A percentile compares a stretch with the other conserved stretches of the same genome.
These are phyloP conservation scores for Fagopyrum esculentum DNA, from an alignment of 148 eudicot genomes.

Conservation along the genomic window DNA sequence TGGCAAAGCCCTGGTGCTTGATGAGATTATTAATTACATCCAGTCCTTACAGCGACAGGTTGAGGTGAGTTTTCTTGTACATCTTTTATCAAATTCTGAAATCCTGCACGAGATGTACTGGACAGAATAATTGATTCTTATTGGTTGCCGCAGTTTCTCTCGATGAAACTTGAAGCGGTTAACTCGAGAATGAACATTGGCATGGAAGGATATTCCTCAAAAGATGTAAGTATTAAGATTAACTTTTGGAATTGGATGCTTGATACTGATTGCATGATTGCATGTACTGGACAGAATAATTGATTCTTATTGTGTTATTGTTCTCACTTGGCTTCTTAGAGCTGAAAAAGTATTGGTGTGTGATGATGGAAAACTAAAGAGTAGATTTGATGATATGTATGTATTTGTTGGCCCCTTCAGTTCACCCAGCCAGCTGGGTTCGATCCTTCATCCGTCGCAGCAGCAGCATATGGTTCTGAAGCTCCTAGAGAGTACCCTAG, in stretches of 20 bases:
- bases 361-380: no score
- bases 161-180: slow-evolving; percentile 97
- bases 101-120: slow-evolving; percentile 7
- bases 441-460: slow-evolving; percentile 21
- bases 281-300: no score
- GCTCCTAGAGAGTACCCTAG: slow-evolving; percentile 37
- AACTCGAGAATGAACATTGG: slow-evolving; percentile 53
- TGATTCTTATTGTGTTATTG: no score
- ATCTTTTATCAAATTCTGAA: slow-evolving; percentile 2
- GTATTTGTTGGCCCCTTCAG: slow-evolving; percentile 23
- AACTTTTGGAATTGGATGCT: no score
- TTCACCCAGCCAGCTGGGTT: slow-evolving; percentile 38
- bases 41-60: slow-evolving; percentile 93
- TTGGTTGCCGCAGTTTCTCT: slow-evolving; percentile 59
- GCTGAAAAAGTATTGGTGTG: no score
- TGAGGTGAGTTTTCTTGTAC: slow-evolving; percentile 44
- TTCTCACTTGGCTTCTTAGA: no score
- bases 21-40: slow-evolving; percentile 90
- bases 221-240: slow-evolving; percentile 56
- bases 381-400: background rate
- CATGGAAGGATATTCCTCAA: slow-evolving; percentile 64
- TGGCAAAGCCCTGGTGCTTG: slow-evolving; percentile 90
- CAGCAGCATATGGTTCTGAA: slow-evolving; percentile 35
- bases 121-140: background rate
- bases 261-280: no score